Conservation (phyloP, 2,329 filamentous ascomycete genomes). For the Tolypocladium ophioglossoides region DNA sequence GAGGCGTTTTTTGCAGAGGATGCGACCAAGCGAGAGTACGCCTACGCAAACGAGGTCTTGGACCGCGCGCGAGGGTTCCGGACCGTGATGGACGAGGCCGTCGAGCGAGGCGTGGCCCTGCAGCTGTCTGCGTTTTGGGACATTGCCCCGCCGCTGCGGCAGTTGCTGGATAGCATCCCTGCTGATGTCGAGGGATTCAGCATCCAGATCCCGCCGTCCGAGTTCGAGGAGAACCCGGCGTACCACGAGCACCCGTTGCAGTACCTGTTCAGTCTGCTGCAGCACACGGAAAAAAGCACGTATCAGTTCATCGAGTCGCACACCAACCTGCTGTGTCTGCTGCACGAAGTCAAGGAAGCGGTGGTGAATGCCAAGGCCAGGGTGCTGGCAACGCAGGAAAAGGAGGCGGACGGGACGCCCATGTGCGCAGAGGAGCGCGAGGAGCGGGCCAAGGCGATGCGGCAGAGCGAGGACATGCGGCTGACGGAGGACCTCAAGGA, state of each 20-base stretch:
- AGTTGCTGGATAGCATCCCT: constrained; percentile 73
- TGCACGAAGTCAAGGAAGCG: constrained; percentile 82
- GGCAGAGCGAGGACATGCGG: constrained; percentile 54
- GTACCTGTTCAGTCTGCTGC: constrained; percentile 77
- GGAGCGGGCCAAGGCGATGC: constrained; percentile 42
- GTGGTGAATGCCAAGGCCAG: constrained; percentile 60
- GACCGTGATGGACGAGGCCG: constrained; percentile 71
- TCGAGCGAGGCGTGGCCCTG: constrained; percentile 77
- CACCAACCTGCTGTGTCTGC: constrained; percentile 76
- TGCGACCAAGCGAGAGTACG: constrained; percentile 57
- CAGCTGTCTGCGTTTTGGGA: constrained; percentile 97
- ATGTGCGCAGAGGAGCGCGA: constrained; percentile 22
- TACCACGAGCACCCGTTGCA: constrained; percentile 77
- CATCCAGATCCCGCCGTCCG: constrained; percentile 65
- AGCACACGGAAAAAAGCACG: constrained; percentile 82
- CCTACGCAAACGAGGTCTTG: constrained; percentile 61
- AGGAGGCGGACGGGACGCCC: constrained; percentile 23
- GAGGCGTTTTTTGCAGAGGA: constrained; percentile 77
- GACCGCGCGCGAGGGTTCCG: constrained; percentile 68
- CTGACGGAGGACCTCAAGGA: constrained; percentile 86
- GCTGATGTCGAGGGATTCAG: constrained; percentile 46
- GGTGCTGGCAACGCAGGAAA: constrained; percentile 54
- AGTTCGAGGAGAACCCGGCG: constrained; percentile 76
- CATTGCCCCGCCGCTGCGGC: constrained; percentile 73
- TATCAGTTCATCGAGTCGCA: constrained; percentile 97